Percentiles rank a stretch among this genome's conserved stretches.
phyloP scores from a whole-genome alignment of 306 rosid species.

The Trichosanthes truncata region DNA sequence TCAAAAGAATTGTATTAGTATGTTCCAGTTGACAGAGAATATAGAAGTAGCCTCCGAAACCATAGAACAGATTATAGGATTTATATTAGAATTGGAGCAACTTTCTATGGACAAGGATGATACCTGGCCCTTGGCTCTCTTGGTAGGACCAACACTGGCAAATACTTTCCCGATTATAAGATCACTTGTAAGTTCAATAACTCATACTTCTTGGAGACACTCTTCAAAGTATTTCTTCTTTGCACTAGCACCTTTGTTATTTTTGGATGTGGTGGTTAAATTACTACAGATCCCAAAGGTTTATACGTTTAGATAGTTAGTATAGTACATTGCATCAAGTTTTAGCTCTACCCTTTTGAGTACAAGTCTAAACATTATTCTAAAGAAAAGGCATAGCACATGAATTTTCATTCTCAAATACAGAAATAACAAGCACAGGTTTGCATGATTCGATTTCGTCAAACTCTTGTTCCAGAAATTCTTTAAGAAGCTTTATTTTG shows the following conservation, averaged over 20 bases:
- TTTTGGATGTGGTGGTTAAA: background rate
- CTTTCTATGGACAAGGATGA: conserved; percentile 53
- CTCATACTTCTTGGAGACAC: conserved; percentile 1
- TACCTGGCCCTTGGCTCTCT: conserved; percentile 68
- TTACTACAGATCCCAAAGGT: background rate
- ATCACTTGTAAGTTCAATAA: conserved; percentile 60
- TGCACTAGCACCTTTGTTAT: background rate
- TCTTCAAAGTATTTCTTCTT: background rate
- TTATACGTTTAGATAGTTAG: background rate
- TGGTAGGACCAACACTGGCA: conserved; percentile 80
- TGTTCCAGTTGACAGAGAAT: conserved; percentile 40
- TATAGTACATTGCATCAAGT: background rate
- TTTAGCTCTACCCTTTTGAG: background rate
- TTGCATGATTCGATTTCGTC: background rate
- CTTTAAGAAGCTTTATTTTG: background rate
- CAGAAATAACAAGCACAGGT: background rate
- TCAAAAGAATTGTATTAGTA: conserved; percentile 37
- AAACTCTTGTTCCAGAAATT: background rate
- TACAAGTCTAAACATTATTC: background rate
- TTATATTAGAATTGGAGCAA: conserved; percentile 59
- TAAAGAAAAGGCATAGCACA: background rate
- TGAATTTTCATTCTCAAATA: background rate
- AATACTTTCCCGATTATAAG: conserved; percentile 53
- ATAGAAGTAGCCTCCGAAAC: conserved; percentile 20
- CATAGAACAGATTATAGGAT: conserved; percentile 45